Base-by-base conservation (phyloP, 2,329 filamentous ascomycete species). In the Fusarium chlamydosporum region DNA sequence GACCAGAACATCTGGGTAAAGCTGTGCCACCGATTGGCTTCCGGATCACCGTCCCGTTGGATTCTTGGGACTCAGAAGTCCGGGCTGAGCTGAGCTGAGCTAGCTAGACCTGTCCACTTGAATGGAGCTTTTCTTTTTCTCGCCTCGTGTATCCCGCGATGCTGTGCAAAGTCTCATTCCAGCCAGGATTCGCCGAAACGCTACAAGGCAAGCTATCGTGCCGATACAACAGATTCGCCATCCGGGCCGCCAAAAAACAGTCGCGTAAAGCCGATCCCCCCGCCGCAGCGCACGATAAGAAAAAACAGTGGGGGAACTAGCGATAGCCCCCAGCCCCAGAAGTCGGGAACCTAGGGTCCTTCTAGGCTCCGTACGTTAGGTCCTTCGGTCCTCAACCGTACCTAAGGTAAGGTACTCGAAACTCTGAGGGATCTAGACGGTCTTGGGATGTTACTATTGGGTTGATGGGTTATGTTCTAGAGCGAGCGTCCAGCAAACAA, bases 11-110 rank as follows among this genome's bases (percentile, higher is more conserved):
- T 46, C 40, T 54, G 31, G 31, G 23, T 48, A 26, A 23, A 60
- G 31, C 29, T 55, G 33, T 63, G 48, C 56, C 35, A 51, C 27
- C 56, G 53, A 68, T 68, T 70, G 59, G 68, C 38, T 56, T 68
- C 50, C 60, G 63, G 64, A 40, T 65, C 52, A 54, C 41, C 53
- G 56, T 64, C 56, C 68, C 68, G 64, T 71, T 68, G 59, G 52
- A 48, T 56, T 50, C 50, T 62, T 62, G 61, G 33, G 40, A 31
- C 18, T 48, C 34, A 47, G 11, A 46, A 54, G 31, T 57, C 47
- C 52, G 31, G 37, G 35, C 52, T 46, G 52, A 55, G 41, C 47
- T 46, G 52, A 55, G 41, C 47, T 50, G 33, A 35, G 31, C 41
- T 48, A 34, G 15, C 18, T 47, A 16, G 31, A n/a, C 57, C 46